Conservation (phyloP, 1,139 yeast species). For the Candida albicans region DNA sequence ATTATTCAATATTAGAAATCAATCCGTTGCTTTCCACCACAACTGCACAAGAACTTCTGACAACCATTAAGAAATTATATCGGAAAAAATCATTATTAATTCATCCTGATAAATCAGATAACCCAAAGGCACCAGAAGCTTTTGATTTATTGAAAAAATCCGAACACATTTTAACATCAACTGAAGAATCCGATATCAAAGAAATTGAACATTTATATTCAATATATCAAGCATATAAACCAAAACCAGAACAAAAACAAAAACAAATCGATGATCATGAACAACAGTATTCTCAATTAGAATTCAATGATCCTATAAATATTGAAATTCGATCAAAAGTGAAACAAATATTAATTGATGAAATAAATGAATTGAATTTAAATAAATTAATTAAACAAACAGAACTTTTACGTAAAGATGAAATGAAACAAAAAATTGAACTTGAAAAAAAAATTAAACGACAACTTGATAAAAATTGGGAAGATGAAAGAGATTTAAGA, state of each 20-base stretch:
- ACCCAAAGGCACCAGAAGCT: constrained; percentile 59
- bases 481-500: constrained; percentile 56
- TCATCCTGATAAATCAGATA: constrained; percentile 67
- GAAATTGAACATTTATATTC: constrained; percentile 40
- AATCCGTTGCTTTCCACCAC: constrained; percentile 30
- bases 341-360: constrained; percentile 31
- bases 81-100: constrained; percentile 61
- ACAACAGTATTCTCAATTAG: not conserved
- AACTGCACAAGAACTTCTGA: constrained; percentile 31
- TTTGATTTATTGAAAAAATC: constrained; percentile 54
- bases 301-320: constrained; percentile 7
- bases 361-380: constrained; percentile 29
- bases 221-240: constrained; percentile 39
- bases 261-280: too few species aligned
- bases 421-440: constrained; percentile 33
- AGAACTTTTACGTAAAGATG: constrained; percentile 27
- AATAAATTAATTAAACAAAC: constrained; percentile 35
- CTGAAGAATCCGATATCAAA: constrained; percentile 17
- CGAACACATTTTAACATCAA: constrained; percentile 24
- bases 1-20: constrained; percentile 55
- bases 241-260: not conserved
- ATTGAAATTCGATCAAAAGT: constrained; percentile 21
- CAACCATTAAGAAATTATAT: constrained; percentile 46
- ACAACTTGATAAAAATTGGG: constrained; percentile 57
- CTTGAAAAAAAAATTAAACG: constrained; percentile 39